Conservation (phyloP, 768 basidiomycete species). For the Cystobasidium onofrii region DNA sequence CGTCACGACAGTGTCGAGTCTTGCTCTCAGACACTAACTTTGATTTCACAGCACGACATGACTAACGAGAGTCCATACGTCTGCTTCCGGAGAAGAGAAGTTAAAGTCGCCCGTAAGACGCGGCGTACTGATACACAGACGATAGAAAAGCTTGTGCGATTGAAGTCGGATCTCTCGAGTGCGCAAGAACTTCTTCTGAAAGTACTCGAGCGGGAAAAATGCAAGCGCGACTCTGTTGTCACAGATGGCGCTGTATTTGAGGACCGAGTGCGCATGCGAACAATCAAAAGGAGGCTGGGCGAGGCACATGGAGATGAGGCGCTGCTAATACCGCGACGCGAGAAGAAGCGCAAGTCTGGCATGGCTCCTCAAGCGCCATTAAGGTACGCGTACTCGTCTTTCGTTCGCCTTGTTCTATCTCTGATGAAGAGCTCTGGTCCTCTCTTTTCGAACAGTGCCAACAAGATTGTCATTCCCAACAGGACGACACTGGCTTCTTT, state of each 20-base stretch:
- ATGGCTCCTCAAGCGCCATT: neutral
- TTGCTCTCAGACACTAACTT: neutral
- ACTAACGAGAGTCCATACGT: conserved; percentile 87
- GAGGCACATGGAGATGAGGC: conserved; percentile 48
- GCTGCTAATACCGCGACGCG: conserved; percentile 41
- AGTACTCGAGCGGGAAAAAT: conserved; percentile 62
- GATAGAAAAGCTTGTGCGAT: conserved; percentile 74
- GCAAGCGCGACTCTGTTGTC: conserved; percentile 61
- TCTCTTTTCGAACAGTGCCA: conserved; percentile 21
- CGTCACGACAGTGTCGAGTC: conserved; percentile 15
- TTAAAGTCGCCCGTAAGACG: conserved; percentile 88
- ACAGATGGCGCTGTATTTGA: conserved; percentile 67
- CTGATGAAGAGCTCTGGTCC: neutral
- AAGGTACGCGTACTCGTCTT: neutral
- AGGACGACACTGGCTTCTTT: conserved; percentile 44
- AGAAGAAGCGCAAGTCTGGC: conserved; percentile 37
- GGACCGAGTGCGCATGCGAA: conserved; percentile 62
- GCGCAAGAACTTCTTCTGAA: conserved; percentile 65
- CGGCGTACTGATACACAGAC: conserved; percentile 80
- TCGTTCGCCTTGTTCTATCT: neutral
- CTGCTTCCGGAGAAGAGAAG: conserved; percentile 90
- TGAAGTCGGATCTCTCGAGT: conserved; percentile 65
- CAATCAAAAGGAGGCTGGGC: conserved; percentile 64
- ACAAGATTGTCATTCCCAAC: conserved; percentile 45
- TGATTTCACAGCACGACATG: conserved; percentile 63